Evolutionary conservation across 148 eudicot genomes (phyloP).

Genomic region (Chenopodium quinoa): DNA sequence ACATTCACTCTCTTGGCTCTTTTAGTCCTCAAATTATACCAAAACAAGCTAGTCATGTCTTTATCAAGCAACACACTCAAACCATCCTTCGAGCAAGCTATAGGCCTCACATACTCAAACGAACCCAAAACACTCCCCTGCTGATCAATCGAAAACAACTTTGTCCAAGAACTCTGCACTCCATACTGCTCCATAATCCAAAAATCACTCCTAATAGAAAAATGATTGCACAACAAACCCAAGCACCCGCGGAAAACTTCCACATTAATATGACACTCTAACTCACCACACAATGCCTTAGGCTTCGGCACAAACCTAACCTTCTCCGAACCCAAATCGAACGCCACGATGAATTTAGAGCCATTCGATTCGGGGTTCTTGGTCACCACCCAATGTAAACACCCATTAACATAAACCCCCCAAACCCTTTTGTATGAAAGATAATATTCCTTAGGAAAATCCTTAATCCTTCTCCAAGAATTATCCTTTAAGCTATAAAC

Average conservation of each 20-base stretch:
- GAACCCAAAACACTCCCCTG: slow-evolving; percentile 11
- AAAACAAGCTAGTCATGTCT: slow-evolving; percentile 25
- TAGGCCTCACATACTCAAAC: slow-evolving; percentile 18
- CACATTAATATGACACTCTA: slow-evolving; percentile 4
- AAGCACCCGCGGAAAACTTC: slow-evolving; percentile 31
- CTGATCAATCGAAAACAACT: slow-evolving; percentile 21
- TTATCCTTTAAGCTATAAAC: slow-evolving; percentile 27
- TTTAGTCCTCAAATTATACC: slow-evolving; percentile 29
- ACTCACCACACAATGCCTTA: neutral
- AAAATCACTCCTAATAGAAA: slow-evolving; percentile 10
- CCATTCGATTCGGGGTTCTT: neutral
- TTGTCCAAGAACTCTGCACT: slow-evolving; percentile 35
- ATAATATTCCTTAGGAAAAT: slow-evolving; percentile 29
- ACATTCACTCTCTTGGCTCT: slow-evolving; percentile 9
- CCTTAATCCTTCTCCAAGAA: slow-evolving; percentile 20
- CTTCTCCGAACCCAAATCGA: slow-evolving; percentile 28
- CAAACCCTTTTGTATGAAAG: slow-evolving; percentile 24
- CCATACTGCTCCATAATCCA: slow-evolving; percentile 49
- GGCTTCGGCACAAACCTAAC: slow-evolving; percentile 22
- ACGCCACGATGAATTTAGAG: slow-evolving; percentile 23
- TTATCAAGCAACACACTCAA: slow-evolving; percentile 25
- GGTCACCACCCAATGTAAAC: slow-evolving; percentile 31
- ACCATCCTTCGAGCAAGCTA: slow-evolving; percentile 25
- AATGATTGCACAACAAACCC: neutral
- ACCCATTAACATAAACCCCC: slow-evolving; percentile 29